Evolutionary conservation across 202 grass and related monocot genomes (phyloP).

Genomic region (Setaria italica): DNA sequence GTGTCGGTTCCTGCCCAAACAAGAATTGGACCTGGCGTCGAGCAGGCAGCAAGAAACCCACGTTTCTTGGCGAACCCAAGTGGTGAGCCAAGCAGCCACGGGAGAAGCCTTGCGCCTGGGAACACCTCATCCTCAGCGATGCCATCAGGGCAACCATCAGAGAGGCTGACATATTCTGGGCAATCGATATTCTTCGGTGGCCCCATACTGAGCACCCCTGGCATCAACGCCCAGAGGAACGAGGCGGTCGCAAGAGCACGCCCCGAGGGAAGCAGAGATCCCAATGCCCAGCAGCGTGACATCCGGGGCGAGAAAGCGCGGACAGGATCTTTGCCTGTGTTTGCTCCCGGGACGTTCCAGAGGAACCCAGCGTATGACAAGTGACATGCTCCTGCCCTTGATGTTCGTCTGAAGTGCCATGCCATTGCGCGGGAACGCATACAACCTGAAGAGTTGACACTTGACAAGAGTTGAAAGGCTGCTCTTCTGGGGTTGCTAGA

Average conservation of each 20-base stretch:
- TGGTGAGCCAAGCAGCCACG: constrained; percentile 55
- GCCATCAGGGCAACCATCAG: constrained; percentile 51
- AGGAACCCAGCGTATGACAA: constrained; percentile 63
- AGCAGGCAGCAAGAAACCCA: constrained; percentile 45
- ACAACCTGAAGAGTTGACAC: not conserved
- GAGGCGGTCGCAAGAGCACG: constrained; percentile 50
- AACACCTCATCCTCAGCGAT: constrained; percentile 52
- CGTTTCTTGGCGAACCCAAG: constrained; percentile 61
- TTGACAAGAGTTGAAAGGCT: not conserved
- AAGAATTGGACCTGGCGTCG: constrained; percentile 49
- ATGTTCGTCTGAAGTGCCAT: constrained; percentile 23
- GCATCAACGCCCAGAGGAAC: constrained; percentile 41
- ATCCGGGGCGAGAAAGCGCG: constrained; percentile 52
- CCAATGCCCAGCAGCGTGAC: constrained; percentile 53
- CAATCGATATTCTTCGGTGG: constrained; percentile 97
- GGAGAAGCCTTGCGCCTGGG: constrained; percentile 41
- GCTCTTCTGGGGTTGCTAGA: constrained; percentile 14
- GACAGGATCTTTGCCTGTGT: constrained; percentile 75
- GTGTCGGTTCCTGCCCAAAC: constrained; percentile 65
- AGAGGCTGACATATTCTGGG: constrained; percentile 74
- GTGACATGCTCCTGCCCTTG: constrained; percentile 49
- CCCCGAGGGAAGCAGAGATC: constrained; percentile 60
- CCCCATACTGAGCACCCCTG: constrained; percentile 67
- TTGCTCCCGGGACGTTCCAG: constrained; percentile 69
- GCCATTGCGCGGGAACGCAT: not conserved